These are phyloP conservation scores for Tolypocladium nubicola DNA, from an alignment of 2,329 filamentous ascomycete species.

Conservation along the genomic window DNA sequence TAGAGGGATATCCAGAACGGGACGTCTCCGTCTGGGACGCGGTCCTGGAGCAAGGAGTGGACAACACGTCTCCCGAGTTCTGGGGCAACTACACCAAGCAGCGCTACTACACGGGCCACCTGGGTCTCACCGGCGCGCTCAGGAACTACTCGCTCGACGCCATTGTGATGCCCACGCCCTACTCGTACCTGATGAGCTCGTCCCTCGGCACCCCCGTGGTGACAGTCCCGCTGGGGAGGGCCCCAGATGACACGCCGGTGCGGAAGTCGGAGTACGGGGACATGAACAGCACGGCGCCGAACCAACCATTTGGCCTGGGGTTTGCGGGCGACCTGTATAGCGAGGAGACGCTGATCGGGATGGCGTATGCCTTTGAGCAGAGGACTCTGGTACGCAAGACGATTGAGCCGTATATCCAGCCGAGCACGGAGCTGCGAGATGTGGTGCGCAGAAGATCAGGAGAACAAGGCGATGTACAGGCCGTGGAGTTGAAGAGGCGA, in stretches of 20 bases:
- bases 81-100: slow-evolving; percentile 46
- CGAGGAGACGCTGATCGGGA: slow-evolving; percentile 50
- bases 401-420: slow-evolving; percentile 17
- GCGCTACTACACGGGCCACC: slow-evolving; percentile 39
- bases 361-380: slow-evolving; percentile 62
- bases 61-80: slow-evolving; percentile 44
- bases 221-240: slow-evolving; percentile 53
- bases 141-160: slow-evolving; percentile 47
- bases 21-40: slow-evolving; percentile 47
- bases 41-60: slow-evolving; percentile 38
- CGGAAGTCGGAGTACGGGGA: slow-evolving; percentile 32
- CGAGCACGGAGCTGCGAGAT: slow-evolving; percentile 18
- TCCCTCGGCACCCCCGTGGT: slow-evolving; percentile 50
- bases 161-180: slow-evolving; percentile 45
- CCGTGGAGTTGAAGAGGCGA: neutral
- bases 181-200: slow-evolving; percentile 36
- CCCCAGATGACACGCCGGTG: slow-evolving; percentile 36
- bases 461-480: neutral
- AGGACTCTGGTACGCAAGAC: slow-evolving; percentile 24
- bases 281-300: slow-evolving; percentile 42
- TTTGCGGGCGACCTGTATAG: slow-evolving; percentile 52
- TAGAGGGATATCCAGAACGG: slow-evolving; percentile 46
- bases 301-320: slow-evolving; percentile 48
- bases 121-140: slow-evolving; percentile 50
- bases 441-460: slow-evolving; percentile 1